phyloP scores from a whole-genome alignment of 345 rosid genomes.

The Lumnitzera littorea region DNA sequence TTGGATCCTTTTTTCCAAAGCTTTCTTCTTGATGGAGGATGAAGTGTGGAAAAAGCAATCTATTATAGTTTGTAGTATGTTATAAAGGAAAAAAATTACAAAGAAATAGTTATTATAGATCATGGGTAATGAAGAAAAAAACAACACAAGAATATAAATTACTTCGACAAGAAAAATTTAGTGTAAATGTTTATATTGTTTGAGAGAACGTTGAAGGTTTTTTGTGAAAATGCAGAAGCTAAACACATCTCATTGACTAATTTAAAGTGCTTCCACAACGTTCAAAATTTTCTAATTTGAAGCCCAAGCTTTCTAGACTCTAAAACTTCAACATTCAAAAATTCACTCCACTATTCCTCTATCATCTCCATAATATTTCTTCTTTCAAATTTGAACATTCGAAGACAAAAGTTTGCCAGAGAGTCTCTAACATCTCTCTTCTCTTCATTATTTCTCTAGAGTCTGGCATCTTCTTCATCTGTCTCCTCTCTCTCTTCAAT shows the following conservation, averaged over 20 bases:
- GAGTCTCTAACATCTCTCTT: neutral
- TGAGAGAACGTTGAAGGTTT: neutral
- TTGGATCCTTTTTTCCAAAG: too few relatives aligned
- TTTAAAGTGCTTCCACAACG: neutral
- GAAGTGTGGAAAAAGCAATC: too few relatives aligned
- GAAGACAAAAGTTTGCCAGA: neutral
- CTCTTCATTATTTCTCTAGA: neutral
- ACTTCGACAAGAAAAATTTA: neutral
- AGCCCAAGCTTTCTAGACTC: conserved; percentile 9
- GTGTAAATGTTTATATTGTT: neutral
- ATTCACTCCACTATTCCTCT: conserved; percentile 13
- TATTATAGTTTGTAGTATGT: too few relatives aligned
- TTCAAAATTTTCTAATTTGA: neutral
- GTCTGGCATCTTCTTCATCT: neutral
- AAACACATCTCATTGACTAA: neutral
- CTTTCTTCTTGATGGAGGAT: too few relatives aligned
- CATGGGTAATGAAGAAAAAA: neutral
- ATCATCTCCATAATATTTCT: neutral
- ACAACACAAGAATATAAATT: neutral
- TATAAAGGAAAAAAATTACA: neutral
- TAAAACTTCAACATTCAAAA: conserved; percentile 25
- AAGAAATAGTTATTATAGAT: neutral
- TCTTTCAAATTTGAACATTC: conserved; percentile 1
- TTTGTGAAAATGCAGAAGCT: neutral
- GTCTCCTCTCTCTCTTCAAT: neutral